Evolutionary conservation across 1,284 basidiomycete species (phyloP).

Genomic region (Pseudozyma tsukubaensis): DNA sequence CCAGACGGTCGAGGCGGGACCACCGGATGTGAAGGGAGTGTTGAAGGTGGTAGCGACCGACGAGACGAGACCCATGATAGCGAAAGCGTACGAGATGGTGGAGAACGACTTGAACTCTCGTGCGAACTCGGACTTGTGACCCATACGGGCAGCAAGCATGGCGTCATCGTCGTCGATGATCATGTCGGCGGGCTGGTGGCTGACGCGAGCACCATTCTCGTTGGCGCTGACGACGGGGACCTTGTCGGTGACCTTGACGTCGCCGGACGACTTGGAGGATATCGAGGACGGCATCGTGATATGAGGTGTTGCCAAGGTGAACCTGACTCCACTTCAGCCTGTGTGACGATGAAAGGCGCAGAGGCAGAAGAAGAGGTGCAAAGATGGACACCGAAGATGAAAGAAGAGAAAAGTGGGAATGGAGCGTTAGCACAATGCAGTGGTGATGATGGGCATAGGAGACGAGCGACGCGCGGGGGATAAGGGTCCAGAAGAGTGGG

Average conservation of each 20-base stretch:
- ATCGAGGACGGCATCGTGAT: conserved; percentile 38
- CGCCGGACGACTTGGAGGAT: conserved; percentile 46
- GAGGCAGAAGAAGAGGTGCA: too few relatives aligned
- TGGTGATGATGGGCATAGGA: conserved; percentile 22
- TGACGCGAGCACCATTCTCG: conserved; percentile 46
- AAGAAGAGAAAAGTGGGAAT: background rate
- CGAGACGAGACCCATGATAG: conserved; percentile 68
- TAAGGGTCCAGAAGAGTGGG: conserved; percentile 5
- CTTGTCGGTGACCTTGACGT: conserved; percentile 33
- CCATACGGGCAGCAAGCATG: conserved; percentile 59
- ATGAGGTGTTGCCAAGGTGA: too few relatives aligned
- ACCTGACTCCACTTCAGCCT: conserved; percentile 4
- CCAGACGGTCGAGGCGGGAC: conserved; percentile 65
- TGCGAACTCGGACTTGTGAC: conserved; percentile 66
- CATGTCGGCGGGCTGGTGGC: conserved; percentile 45
- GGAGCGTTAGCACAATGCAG: conserved; percentile 7
- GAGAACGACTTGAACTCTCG: conserved; percentile 67
- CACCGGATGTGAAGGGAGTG: conserved; percentile 60
- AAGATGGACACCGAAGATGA: background rate
- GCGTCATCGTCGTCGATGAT: conserved; percentile 61
- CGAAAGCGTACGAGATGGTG: conserved; percentile 67
- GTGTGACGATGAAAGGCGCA: background rate
- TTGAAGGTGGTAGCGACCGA: conserved; percentile 68
- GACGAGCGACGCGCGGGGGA: background rate
- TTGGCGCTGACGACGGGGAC: conserved; percentile 17